Base-by-base conservation (phyloP, 345 rosid genomes). In the Arabis hirsuta region DNA sequence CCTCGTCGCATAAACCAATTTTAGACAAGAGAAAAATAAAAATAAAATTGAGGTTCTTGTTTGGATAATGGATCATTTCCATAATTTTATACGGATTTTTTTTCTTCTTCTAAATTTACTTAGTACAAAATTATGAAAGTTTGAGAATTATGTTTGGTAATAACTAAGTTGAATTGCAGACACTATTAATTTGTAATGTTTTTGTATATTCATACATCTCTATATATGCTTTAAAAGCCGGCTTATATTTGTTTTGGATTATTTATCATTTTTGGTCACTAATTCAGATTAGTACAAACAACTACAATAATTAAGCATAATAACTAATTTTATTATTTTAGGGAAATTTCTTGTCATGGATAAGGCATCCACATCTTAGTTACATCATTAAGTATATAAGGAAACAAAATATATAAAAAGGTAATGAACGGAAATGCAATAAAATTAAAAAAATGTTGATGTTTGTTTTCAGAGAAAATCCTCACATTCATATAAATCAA, bases 291-390 rank as follows among this genome's bases (percentile, higher is more conserved):
- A 8, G 10, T 36, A 36, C 14, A 57, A 34, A 34, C 42, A 46
- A 16, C 29, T 31, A 63, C 54, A 16, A 5, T 45, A 29, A 31
- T 27, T 14, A 14, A 29, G 12, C n/a, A 16, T 39, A 12, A 19
- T 8, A 38, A 39, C 8, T 12, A 3, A 8, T 8, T 51, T 50
- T 10, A 6, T 51, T 24, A 22, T 65, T 3, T 39, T 53, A 6
- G 6, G 56, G 34, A 12, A 51, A 20, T 8, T 3, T 14, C 6
- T 12, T 45, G 32, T 46, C 7, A 39, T 57, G 78, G 72, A 73
- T 74, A 73, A 66, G 62, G 11, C 55, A 48, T 58, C 72, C 72
- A 73, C 78, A 50, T 73, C 12, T 39, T 50, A 10, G 10, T 57
- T 41, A 41, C 66, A 4, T 57, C 67, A 50, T 57, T 31, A 45